Conservation (phyloP, 2,329 filamentous ascomycete species). For the Talaromyces sp. region DNA sequence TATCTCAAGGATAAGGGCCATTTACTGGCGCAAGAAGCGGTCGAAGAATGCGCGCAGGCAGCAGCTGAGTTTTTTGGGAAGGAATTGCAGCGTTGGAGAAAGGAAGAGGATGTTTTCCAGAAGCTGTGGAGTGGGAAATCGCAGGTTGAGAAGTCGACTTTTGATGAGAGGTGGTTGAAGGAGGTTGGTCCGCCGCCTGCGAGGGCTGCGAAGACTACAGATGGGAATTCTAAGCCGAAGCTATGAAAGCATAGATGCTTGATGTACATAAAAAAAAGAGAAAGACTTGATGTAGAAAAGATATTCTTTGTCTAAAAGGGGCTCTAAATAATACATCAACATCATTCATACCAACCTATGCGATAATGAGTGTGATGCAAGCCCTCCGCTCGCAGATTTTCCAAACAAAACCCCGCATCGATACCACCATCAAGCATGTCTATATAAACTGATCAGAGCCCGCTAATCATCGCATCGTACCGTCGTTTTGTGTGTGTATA, state of each 20-base stretch:
- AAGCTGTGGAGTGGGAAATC: constrained; percentile 52
- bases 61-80: constrained; percentile 55
- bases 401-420: neutral
- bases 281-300: neutral
- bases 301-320: neutral
- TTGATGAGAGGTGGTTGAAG: constrained; percentile 55
- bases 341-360: neutral
- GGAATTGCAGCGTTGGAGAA: constrained; percentile 58
- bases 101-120: constrained; percentile 56
- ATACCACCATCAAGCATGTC: neutral
- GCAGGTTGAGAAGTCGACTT: constrained; percentile 53
- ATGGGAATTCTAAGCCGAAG: constrained; percentile 17
- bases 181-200: constrained; percentile 31
- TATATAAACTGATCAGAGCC: neutral
- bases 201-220: constrained; percentile 21
- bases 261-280: neutral
- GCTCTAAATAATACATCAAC: neutral
- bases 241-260: neutral
- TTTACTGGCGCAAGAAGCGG: constrained; percentile 78
- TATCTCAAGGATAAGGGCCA: constrained; percentile 68
- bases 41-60: constrained; percentile 61
- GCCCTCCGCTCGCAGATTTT: neutral
- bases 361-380: neutral
- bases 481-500: neutral
- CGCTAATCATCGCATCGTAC: neutral